Conservation (phyloP, 2,329 filamentous ascomycete genomes). For the Lecanicillium sp. region DNA sequence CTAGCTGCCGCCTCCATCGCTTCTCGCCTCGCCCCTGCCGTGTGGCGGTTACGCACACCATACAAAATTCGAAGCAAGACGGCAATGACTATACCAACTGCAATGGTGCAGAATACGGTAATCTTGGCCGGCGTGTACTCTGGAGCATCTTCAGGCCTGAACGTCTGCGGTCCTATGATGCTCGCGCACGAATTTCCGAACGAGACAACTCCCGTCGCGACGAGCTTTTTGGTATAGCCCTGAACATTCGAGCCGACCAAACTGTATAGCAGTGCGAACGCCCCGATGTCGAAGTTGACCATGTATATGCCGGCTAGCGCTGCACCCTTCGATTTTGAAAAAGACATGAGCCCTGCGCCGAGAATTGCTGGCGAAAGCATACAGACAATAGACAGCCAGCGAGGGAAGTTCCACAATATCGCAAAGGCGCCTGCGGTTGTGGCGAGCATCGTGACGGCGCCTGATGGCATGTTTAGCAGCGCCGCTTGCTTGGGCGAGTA, state of each 20-base stretch:
- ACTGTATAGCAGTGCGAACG: conserved; percentile 47
- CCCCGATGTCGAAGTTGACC: conserved; percentile 41
- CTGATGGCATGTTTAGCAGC: conserved; percentile 35
- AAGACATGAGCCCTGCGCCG: conserved; percentile 24
- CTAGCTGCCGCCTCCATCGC: conserved; percentile 27
- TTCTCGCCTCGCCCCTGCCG: conserved; percentile 27
- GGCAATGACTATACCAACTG: conserved; percentile 23
- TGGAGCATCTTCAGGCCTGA: conserved; percentile 45
- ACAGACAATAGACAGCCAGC: conserved; percentile 22
- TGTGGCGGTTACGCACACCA: conserved; percentile 32
- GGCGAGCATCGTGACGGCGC: conserved; percentile 18
- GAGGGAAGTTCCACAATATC: conserved; percentile 23
- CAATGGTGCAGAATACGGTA: conserved; percentile 35
- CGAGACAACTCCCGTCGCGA: conserved; percentile 43
- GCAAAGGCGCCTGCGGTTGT: conserved; percentile 20
- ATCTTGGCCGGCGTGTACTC: conserved; percentile 49
- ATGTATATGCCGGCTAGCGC: conserved; percentile 24
- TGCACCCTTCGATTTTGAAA: conserved; percentile 25
- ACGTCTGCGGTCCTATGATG: conserved; percentile 52
- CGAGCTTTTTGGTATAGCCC: conserved; percentile 46
- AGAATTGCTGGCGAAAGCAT: conserved; percentile 22
- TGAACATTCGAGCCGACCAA: conserved; percentile 42
- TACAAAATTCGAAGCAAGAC: conserved; percentile 28
- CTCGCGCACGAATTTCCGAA: conserved; percentile 47
- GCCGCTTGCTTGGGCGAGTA: conserved; percentile 32